These are phyloP conservation scores for Scedosporium minutisporum DNA, from an alignment of 2,329 filamentous ascomycete genomes.

Conservation along the genomic window DNA sequence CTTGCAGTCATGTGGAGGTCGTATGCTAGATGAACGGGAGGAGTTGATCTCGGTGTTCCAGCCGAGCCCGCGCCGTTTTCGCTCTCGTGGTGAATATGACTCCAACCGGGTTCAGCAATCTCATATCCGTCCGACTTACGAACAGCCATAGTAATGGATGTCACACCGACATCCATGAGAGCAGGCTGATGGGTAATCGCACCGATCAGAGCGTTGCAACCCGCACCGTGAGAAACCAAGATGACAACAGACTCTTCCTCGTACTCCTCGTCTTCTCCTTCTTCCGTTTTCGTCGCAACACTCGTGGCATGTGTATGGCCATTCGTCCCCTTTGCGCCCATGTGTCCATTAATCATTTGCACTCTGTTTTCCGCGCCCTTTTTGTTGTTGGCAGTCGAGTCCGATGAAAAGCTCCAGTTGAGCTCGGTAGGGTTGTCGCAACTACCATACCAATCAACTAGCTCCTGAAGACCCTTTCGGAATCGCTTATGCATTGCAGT, in stretches of 20 bases:
- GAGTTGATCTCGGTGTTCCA: constrained; percentile 8
- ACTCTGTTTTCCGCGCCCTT: constrained; percentile 21
- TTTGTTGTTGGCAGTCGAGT: constrained; percentile 19
- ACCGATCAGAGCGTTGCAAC: constrained; percentile 90
- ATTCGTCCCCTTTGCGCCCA: constrained; percentile 11
- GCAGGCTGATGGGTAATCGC: constrained; percentile 87
- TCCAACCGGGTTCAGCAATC: constrained; percentile 13
- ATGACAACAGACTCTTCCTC: constrained; percentile 70
- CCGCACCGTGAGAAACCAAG: constrained; percentile 87
- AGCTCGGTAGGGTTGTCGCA: constrained; percentile 41
- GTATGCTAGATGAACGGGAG: constrained; percentile 50
- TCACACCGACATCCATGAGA: constrained; percentile 79
- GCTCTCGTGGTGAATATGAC: constrained; percentile 6
- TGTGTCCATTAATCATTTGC: constrained; percentile 15
- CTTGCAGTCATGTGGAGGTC: constrained; percentile 67
- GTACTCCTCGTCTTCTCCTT: constrained; percentile 46
- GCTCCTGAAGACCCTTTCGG: constrained; percentile 63
- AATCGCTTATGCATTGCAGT: constrained; percentile 89
- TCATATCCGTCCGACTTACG: constrained; percentile 41
- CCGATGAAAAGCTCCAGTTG: constrained; percentile 29
- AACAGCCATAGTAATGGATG: constrained; percentile 82
- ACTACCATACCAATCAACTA: constrained; percentile 74
- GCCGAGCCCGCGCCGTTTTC: constrained; percentile 12
- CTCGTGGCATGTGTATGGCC: neutral
- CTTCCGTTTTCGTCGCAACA: neutral